Base-by-base conservation (phyloP, 768 basidiomycete species). In the Suillus clintonianus region DNA sequence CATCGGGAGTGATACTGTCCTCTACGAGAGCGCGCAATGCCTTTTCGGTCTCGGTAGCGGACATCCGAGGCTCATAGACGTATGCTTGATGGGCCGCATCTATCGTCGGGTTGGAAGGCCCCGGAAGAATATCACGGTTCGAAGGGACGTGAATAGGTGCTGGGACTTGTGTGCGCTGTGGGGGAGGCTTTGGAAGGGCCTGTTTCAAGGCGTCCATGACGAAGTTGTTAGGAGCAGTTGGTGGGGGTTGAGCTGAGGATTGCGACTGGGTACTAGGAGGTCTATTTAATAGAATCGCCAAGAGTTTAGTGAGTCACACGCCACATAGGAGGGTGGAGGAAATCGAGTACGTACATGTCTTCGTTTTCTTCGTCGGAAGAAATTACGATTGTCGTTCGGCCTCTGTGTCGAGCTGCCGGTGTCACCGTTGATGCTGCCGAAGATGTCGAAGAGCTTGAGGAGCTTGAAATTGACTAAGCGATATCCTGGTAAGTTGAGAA, bases 11-110 rank as follows among this genome's bases (percentile, higher is more conserved):
- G 69, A 88, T 83, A 14, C 82, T 84, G 7, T 89, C 89, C 53
- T 85, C 83, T 65, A 96, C 86, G 19, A 95, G 79, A 45, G 94
- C 92, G 27, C 88, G 85, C 59, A 95, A 78, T 24, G 89, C 91
- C 68, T 87, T 88, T 69, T 95, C 92, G 0, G 92, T 88, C 24
- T 95, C 91, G 0, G 74, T 78, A 36, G 82, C 69, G 24, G 78
- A 72, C 72, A 75, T 81, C n/a, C 55, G 63, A 34, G 77, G 75
- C 15, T 79, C 77, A 19, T 74, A 61, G 17, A 72, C 55, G 19
- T 47, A 27, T 19, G 67, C 68, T 3, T 74, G 68, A 37, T 76
- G 68, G 30, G 74, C 72, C 13, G 53, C 64, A 51, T 74, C 72
- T 75, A 74, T 61, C 77, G 75, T 68, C 77, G 66, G 64, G 7